Evolutionary conservation across 768 basidiomycete species (phyloP).

Genomic region (Tylopilus subfusipes): DNA sequence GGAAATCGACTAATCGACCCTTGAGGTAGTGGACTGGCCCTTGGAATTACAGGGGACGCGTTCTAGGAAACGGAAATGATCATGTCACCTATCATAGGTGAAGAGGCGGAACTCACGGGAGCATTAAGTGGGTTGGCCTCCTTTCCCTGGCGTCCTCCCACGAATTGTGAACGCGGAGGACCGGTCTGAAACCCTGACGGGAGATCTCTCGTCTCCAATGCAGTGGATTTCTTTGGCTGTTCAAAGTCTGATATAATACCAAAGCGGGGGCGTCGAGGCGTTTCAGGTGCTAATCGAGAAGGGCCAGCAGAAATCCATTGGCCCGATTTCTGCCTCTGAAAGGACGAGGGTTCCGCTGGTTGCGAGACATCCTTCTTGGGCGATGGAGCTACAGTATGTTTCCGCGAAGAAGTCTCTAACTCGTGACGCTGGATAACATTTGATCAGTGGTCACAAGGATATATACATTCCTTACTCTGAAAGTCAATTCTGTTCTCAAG

Average conservation of each 20-base stretch:
- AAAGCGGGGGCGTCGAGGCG: constrained; percentile 38
- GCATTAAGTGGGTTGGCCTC: constrained; percentile 4
- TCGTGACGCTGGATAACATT: constrained; percentile 57
- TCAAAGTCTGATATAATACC: constrained; percentile 26
- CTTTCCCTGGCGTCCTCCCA: constrained; percentile 17
- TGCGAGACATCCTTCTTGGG: constrained; percentile 42
- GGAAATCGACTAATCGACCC: constrained; percentile 2
- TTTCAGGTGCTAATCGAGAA: constrained; percentile 32
- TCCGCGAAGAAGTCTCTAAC: constrained; percentile 53
- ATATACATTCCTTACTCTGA: constrained; percentile 50
- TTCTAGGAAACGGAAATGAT: constrained; percentile 1
- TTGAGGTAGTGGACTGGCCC: constrained; percentile 21
- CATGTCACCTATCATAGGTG: background rate
- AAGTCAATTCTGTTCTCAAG: constrained; percentile 61
- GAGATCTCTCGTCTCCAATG: constrained; percentile 17
- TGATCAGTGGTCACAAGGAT: constrained; percentile 11
- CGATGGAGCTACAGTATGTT: constrained; percentile 44
- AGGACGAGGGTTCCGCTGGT: constrained; percentile 38
- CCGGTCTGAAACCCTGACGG: constrained; percentile 27
- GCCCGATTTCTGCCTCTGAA: constrained; percentile 39
- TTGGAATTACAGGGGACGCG: constrained; percentile 19
- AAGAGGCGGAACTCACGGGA: constrained; percentile 3
- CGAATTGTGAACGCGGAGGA: constrained; percentile 18
- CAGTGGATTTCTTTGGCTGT: constrained; percentile 14
- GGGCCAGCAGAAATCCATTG: constrained; percentile 26